Base-by-base conservation (phyloP, 345 rosid species). In the Raphanus raphanistrum region DNA sequence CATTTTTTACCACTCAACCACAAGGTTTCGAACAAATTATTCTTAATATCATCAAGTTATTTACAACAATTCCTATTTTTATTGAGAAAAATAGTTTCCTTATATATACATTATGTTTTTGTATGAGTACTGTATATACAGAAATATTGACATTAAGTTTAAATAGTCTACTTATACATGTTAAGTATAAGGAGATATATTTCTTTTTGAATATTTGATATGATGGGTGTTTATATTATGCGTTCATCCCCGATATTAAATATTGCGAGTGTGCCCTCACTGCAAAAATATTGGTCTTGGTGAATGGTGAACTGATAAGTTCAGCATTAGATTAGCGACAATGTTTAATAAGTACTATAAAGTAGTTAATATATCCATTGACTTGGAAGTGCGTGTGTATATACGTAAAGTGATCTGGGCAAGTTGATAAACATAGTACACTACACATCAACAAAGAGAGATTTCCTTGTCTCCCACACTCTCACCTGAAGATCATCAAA, bases 341-440 rank as follows among this genome's bases (percentile, higher is more conserved):
- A 16, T 54, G 59, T 54, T 52, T n/a, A 54, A 43, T 43, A 43
- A n/a, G n/a, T 66, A 57, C 13, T 21, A 0, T 68, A n/a, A n/a
- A n/a, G 21, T 38, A 33, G 29, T 33, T 25, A 16, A 66, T 70
- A 41, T 1, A 65, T 26, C 16, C 67, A 26, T 72, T 78, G 73
- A 78, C 77, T 79, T 79, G 17, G 45, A 72, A 70, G 6, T 76
- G 63, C 8, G 64, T 33, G 81, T 59, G 74, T 27, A 15, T 33
- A 73, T 63, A 73, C 77, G 45, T 79, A 73, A 79, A 79, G 82
- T 73, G 78, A 9, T 15, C 48, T 32, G 2, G 12, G 58, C 74
- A 79, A 79, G 74, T 79, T 79, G 78, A 79, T 67, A 74, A 72
- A 74, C 79, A 79, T 79, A 55, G 79, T 79, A 79, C 82, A 63